phyloP scores from a whole-genome alignment of 1,139 yeast genomes.

The Magnusiomyces tetraspermus region DNA sequence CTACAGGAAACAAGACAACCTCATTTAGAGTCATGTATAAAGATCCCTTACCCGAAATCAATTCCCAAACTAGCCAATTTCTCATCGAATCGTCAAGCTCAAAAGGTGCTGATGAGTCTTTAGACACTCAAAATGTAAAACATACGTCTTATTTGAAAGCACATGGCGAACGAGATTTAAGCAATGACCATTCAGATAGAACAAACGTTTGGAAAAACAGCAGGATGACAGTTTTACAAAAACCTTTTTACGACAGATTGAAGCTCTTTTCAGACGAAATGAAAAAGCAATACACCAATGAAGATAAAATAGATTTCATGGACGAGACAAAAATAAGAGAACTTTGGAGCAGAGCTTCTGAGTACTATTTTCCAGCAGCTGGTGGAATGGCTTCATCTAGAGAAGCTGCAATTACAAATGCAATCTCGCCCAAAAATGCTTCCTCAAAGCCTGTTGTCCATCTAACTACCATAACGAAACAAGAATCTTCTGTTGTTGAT shows the following conservation, averaged over 20 bases:
- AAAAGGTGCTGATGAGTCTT: not conserved
- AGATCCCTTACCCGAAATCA: conserved; percentile 17
- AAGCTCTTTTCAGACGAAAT: not conserved
- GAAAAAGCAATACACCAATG: not conserved
- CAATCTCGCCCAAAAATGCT: not conserved
- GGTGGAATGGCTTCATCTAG: not conserved
- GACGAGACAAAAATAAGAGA: not conserved
- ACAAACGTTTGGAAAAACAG: not conserved
- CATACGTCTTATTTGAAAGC: too few species aligned
- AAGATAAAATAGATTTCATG: not conserved
- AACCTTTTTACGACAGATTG: conserved; percentile 3
- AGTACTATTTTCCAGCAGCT: not conserved
- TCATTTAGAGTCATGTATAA: conserved; percentile 24
- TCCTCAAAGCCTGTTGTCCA: not conserved
- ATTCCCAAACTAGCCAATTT: not conserved
- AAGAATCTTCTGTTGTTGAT: too few species aligned
- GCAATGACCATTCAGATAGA: not conserved
- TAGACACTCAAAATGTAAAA: too few species aligned
- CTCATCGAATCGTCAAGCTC: not conserved
- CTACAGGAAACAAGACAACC: conserved; percentile 27
- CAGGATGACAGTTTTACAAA: conserved; percentile 5
- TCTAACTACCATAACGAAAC: not conserved
- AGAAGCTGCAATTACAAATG: not conserved
- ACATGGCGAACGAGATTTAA: too few species aligned
- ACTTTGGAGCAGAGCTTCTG: not conserved